phyloP scores from a whole-genome alignment of 352 stramenopile genomes.

The Phytophthora cactorum region DNA sequence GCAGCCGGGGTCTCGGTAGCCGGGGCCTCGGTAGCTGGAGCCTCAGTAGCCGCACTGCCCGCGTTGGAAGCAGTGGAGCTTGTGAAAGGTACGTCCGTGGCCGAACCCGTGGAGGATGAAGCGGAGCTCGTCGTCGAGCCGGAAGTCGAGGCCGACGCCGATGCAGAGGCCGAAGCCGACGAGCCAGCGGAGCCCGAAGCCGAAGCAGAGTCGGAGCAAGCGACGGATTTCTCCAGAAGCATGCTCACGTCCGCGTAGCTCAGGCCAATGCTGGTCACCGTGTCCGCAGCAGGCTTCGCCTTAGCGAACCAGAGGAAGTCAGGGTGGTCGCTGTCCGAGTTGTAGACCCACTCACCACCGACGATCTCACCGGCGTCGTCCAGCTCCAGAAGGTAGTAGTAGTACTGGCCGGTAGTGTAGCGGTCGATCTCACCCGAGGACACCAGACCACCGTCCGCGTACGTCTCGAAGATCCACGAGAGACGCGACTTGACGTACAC shows the following conservation, averaged over 20 bases:
- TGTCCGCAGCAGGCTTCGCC: constrained; percentile 29
- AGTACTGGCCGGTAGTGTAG: constrained; percentile 35
- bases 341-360: constrained; percentile 52
- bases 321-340: constrained; percentile 39
- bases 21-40: background rate
- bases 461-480: constrained; percentile 50
- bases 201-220: constrained; percentile 23
- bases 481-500: constrained; percentile 52
- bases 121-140: background rate
- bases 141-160: constrained; percentile 3
- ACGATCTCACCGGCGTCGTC: constrained; percentile 42
- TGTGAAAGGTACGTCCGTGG: constrained; percentile 1
- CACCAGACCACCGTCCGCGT: constrained; percentile 46
- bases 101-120: background rate
- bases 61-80: constrained; percentile 5
- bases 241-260: constrained; percentile 38
- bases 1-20: background rate
- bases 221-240: constrained; percentile 32
- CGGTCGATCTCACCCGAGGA: constrained; percentile 21
- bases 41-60: background rate
- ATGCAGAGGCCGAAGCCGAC: constrained; percentile 12
- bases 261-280: constrained; percentile 26
- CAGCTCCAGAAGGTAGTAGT: constrained; percentile 55
- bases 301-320: constrained; percentile 53
- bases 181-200: constrained; percentile 20